Conservation (phyloP, 352 stramenopile genomes). For the Pythium biforme region DNA sequence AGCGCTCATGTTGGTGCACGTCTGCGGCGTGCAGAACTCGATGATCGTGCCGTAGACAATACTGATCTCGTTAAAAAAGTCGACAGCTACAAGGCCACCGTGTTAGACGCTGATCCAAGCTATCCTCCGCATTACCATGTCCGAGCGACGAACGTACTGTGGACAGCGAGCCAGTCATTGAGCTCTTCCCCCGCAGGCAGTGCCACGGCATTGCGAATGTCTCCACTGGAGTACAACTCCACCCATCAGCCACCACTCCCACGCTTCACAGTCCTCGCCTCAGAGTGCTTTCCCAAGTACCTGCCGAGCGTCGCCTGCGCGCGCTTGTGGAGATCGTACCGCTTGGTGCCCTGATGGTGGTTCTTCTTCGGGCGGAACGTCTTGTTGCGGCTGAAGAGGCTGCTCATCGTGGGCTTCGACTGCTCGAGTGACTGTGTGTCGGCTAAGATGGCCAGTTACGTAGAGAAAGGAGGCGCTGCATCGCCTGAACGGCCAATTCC, state of each 20-base stretch:
- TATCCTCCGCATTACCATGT: too few species aligned
- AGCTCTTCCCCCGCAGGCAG: slow-evolving; percentile 79
- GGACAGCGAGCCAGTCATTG: slow-evolving; percentile 92
- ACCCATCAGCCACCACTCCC: neutral
- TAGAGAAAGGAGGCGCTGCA: too few species aligned
- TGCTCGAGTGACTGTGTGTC: neutral
- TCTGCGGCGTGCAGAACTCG: slow-evolving; percentile 71
- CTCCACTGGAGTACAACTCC: slow-evolving; percentile 38
- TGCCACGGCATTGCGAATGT: slow-evolving; percentile 61
- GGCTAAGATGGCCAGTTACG: slow-evolving; percentile 3
- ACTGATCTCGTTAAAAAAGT: slow-evolving; percentile 95
- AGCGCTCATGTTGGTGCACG: slow-evolving; percentile 74
- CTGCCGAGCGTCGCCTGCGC: slow-evolving; percentile 80
- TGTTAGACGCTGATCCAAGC: neutral
- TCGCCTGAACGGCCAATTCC: too few species aligned
- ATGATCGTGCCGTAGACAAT: slow-evolving; percentile 91
- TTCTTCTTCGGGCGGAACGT: slow-evolving; percentile 88
- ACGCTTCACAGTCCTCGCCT: too few species aligned
- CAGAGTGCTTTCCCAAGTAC: too few species aligned
- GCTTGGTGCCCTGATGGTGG: slow-evolving; percentile 78
- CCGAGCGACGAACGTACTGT: slow-evolving; percentile 57
- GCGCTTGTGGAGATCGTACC: slow-evolving; percentile 81
- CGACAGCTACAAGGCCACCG: too few species aligned
- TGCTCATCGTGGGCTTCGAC: slow-evolving; percentile 41
- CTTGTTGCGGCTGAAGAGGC: slow-evolving; percentile 79